phyloP scores from a whole-genome alignment of 2,329 filamentous ascomycete genomes.

The Hypomyces rosellus region DNA sequence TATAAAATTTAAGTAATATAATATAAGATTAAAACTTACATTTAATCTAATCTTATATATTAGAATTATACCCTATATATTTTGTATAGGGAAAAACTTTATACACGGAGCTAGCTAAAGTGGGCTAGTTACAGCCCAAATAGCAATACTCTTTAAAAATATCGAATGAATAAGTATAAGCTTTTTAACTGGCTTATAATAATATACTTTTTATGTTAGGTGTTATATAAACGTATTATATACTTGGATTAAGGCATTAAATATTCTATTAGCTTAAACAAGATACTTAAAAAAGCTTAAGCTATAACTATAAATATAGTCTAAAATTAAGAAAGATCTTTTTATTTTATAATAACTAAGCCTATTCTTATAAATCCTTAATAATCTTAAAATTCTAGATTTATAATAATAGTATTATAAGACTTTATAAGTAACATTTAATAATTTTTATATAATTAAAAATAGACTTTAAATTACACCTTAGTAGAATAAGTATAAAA shows the following conservation, averaged over 20 bases:
- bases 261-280: too few relatives aligned
- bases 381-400: background rate
- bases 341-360: background rate
- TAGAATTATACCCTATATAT: too few relatives aligned
- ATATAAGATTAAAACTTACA: too few relatives aligned
- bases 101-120: too few relatives aligned
- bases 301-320: background rate
- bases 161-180: background rate
- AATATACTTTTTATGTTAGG: background rate
- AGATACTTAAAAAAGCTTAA: background rate
- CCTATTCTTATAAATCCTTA: background rate
- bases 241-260: background rate
- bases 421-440: background rate
- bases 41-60: too few relatives aligned
- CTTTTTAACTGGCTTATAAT: background rate
- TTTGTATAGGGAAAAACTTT: too few relatives aligned
- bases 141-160: too few relatives aligned
- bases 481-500: too few relatives aligned
- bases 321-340: background rate
- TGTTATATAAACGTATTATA: conserved; percentile 1
- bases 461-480: background rate
- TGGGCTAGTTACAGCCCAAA: too few relatives aligned
- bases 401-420: background rate
- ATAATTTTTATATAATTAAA: background rate
- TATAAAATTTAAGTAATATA: too few relatives aligned